Conservation (phyloP, 345 rosid species). For the Eutrema heterophyllum region DNA sequence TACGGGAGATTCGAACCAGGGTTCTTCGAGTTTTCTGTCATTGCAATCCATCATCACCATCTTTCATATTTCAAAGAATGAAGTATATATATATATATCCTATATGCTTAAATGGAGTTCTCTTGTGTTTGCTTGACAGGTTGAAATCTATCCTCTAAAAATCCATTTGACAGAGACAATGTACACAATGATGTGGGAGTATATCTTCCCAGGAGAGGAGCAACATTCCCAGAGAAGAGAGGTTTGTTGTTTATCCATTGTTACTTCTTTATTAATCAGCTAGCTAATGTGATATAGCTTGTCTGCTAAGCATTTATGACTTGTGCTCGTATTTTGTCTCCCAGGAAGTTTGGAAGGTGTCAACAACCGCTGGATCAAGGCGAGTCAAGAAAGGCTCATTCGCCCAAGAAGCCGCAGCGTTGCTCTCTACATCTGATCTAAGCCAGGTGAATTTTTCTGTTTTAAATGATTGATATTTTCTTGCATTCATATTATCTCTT, state of each 20-base stretch:
- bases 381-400: slow-evolving; percentile 70
- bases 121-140: slow-evolving; percentile 44
- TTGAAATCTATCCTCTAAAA: slow-evolving; percentile 94
- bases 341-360: slow-evolving; percentile 96
- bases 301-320: neutral
- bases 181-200: slow-evolving; percentile 98
- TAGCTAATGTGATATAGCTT: neutral
- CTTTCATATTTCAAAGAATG: neutral
- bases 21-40: too few relatives aligned
- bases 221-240: slow-evolving; percentile 96
- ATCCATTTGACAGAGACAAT: slow-evolving; percentile 92
- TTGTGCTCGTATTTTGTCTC: neutral
- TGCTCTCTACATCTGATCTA: slow-evolving; percentile 46
- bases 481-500: neutral
- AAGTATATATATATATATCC: neutral
- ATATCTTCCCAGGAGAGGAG: slow-evolving; percentile 93
- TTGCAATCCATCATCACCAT: too few relatives aligned
- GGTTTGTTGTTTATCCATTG: slow-evolving; percentile 38
- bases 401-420: slow-evolving; percentile 52
- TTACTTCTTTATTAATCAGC: neutral
- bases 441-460: slow-evolving; percentile 36
- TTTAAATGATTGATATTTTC: too few relatives aligned
- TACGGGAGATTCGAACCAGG: too few relatives aligned
- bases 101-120: neutral
- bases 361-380: slow-evolving; percentile 70